Conservation (phyloP, 2,329 filamentous ascomycete genomes). For the Apiospora aurea region DNA sequence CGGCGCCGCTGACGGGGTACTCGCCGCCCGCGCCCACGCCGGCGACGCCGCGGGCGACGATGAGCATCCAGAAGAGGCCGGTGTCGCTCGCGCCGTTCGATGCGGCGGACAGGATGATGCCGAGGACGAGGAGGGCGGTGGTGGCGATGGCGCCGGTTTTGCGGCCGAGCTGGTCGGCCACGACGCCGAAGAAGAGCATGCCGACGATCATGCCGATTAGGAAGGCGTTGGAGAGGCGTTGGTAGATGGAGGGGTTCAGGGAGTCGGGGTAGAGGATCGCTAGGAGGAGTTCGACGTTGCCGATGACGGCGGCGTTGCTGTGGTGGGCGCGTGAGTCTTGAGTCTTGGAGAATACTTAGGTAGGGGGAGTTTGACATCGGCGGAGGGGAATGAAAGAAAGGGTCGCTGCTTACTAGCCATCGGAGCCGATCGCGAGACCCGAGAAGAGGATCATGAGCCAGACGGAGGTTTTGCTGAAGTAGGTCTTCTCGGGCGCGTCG, state of each 20-base stretch:
- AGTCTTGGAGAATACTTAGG: too few species aligned
- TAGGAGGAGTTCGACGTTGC: conserved; percentile 51
- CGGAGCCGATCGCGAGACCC: conserved; percentile 53
- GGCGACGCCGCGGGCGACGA: conserved; percentile 49
- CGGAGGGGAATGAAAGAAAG: conserved; percentile 13
- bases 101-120: conserved; percentile 54
- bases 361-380: background rate
- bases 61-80: conserved; percentile 60
- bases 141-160: conserved; percentile 55
- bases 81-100: conserved; percentile 46
- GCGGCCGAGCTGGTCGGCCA: conserved; percentile 58
- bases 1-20: conserved; percentile 59
- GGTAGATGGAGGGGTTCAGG: conserved; percentile 52
- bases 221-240: conserved; percentile 61
- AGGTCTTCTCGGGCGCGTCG: conserved; percentile 34
- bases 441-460: conserved; percentile 54
- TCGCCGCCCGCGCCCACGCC: conserved; percentile 56
- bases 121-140: conserved; percentile 54
- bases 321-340: conserved; percentile 12
- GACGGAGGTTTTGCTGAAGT: conserved; percentile 50
- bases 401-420: conserved; percentile 45
- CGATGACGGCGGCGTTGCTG: conserved; percentile 51
- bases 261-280: conserved; percentile 50
- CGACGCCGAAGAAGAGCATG: conserved; percentile 59
- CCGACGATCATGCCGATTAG: conserved; percentile 63